Evolutionary conservation across 345 rosid species (phyloP).

Genomic region (Toxicodendron radicans): DNA sequence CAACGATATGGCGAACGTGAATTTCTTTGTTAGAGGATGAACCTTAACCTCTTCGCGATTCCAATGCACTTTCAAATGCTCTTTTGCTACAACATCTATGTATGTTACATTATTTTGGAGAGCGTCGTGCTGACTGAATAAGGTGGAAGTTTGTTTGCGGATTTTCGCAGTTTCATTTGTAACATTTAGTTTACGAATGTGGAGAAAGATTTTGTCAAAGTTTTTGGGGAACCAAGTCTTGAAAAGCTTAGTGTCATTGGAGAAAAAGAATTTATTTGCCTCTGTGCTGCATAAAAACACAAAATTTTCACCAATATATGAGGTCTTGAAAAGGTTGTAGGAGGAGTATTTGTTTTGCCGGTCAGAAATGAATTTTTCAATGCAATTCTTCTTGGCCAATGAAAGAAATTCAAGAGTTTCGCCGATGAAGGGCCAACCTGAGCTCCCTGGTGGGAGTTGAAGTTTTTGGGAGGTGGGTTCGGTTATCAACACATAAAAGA

Average conservation of each 20-base stretch:
- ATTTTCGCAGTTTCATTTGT: neutral
- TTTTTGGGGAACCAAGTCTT: constrained; percentile 17
- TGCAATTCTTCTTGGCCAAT: neutral
- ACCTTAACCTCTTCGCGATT: constrained; percentile 6
- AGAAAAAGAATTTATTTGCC: constrained; percentile 22
- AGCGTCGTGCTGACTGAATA: neutral
- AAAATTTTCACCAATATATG: neutral
- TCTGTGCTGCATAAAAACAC: constrained; percentile 17
- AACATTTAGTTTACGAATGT: too few relatives aligned
- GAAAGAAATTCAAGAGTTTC: constrained; percentile 7
- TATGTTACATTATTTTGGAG: neutral
- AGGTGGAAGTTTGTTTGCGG: neutral
- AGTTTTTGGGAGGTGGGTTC: neutral
- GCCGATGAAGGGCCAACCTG: constrained; percentile 23
- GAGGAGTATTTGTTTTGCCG: neutral
- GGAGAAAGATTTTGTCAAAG: neutral
- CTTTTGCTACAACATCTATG: neutral
- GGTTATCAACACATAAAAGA: too few relatives aligned
- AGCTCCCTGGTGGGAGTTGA: constrained; percentile 15
- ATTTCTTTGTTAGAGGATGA: constrained; percentile 8
- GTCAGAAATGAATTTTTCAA: constrained; percentile 12
- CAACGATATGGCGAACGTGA: constrained; percentile 8
- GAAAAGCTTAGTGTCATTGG: neutral
- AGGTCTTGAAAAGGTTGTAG: neutral
- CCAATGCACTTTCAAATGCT: constrained; percentile 1